These are phyloP conservation scores for Trichosanthes cucumerina DNA, from an alignment of 306 rosid genomes.

Conservation along the genomic window DNA sequence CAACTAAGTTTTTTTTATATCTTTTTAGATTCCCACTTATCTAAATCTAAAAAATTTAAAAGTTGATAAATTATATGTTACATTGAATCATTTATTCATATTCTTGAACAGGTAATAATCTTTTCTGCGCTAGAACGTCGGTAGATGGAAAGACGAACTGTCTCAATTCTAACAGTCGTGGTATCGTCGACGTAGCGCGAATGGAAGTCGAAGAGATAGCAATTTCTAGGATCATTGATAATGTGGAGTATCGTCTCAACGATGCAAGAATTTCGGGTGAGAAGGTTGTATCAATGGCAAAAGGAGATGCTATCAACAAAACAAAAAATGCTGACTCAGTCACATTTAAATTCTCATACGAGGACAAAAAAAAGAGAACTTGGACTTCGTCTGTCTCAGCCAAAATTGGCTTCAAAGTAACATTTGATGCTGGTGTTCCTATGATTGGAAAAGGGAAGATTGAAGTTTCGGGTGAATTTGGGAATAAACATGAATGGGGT, in stretches of 20 bases:
- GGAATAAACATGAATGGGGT: not conserved
- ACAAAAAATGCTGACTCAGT: not conserved
- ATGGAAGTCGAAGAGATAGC: not conserved
- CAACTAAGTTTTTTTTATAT: too few species aligned
- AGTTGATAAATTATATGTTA: too few species aligned
- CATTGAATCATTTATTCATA: too few species aligned
- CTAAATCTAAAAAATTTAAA: too few species aligned
- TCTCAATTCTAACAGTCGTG: not conserved
- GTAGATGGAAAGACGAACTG: not conserved
- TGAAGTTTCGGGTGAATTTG: not conserved
- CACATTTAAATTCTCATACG: not conserved
- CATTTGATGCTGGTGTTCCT: not conserved
- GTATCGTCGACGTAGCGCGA: not conserved
- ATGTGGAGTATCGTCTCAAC: not conserved
- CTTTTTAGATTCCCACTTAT: too few species aligned
- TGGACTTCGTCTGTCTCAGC: not conserved
- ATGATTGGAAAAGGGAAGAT: not conserved
- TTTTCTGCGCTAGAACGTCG: not conserved
- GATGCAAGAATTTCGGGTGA: not conserved
- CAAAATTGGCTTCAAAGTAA: not conserved
- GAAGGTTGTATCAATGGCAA: not conserved
- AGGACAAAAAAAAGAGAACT: not conserved
- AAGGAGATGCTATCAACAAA: not conserved
- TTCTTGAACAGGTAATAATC: not conserved
- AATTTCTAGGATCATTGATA: not conserved